Evolutionary conservation across 305 asterid species (phyloP).

Genomic region (Euphrasia arctica): DNA sequence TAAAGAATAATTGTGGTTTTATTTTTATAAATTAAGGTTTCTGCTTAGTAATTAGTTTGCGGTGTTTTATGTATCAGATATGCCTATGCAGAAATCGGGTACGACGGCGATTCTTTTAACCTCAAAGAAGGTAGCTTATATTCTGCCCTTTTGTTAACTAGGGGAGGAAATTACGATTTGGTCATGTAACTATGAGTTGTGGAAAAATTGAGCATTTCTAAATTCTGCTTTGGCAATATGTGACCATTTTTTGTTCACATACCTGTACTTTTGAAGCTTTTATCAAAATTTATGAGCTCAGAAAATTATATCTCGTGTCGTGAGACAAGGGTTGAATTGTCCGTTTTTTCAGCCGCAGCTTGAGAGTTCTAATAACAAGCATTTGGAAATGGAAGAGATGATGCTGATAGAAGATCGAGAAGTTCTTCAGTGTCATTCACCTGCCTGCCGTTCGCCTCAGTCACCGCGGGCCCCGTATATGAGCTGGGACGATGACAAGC

Average conservation of each 20-base stretch:
- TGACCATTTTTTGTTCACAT: background rate
- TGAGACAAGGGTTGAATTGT: background rate
- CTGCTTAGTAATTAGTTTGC: background rate
- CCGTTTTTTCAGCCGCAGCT: constrained; percentile 27
- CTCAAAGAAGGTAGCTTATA: constrained; percentile 31
- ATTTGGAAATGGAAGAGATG: constrained; percentile 49
- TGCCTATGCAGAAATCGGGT: constrained; percentile 28
- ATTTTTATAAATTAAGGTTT: constrained; percentile 4
- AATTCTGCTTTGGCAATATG: background rate
- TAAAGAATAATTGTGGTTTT: background rate
- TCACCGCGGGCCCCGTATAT: constrained; percentile 40
- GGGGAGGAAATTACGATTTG: background rate
- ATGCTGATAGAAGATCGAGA: constrained; percentile 33
- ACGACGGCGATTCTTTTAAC: constrained; percentile 31
- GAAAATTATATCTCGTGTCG: background rate
- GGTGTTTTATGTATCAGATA: constrained; percentile 28
- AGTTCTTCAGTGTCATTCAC: constrained; percentile 33
- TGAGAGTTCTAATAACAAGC: constrained; percentile 35
- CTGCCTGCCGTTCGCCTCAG: constrained; percentile 46
- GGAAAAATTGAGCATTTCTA: background rate
- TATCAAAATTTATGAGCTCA: background rate
- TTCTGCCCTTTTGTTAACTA: constrained; percentile 2
- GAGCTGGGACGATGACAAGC: constrained; percentile 41
- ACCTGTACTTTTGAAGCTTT: background rate
- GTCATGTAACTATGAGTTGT: background rate